Percentiles rank a stretch among this genome's conserved stretches.
These are phyloP conservation scores for Ricinus communis DNA, from an alignment of 345 rosid species.

Conservation along the genomic window DNA sequence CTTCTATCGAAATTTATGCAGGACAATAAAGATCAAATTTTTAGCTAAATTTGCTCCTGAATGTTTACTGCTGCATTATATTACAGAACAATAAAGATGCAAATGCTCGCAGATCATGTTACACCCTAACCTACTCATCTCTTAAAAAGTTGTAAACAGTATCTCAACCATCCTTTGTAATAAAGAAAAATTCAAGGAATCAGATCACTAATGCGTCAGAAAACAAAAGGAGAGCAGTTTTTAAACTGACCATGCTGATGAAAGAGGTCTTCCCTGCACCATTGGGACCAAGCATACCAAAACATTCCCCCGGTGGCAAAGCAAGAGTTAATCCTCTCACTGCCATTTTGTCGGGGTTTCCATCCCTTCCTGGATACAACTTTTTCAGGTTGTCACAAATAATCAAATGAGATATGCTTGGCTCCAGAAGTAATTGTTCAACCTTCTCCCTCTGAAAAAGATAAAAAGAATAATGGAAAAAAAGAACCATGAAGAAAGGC, in stretches of 20 bases:
- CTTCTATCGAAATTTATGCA: background rate
- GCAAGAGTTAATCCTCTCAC: conserved; percentile 91
- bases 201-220: background rate
- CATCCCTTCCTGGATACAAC: conserved; percentile 85
- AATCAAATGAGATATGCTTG: conserved; percentile 47
- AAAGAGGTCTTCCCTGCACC: conserved; percentile 97
- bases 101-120: background rate
- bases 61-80: background rate
- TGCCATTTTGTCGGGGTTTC: conserved; percentile 79
- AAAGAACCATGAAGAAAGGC: background rate
- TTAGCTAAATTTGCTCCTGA: background rate
- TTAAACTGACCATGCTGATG: conserved; percentile 75
- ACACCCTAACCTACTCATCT: background rate
- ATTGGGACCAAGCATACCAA: conserved; percentile 96
- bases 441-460: conserved; percentile 68
- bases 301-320: conserved; percentile 85
- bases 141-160: background rate
- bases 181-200: background rate
- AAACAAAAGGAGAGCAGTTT: background rate
- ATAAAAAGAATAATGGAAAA: background rate
- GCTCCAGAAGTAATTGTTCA: conserved; percentile 58
- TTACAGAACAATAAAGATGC: background rate
- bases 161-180: background rate
- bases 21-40: background rate
- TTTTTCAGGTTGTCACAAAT: conserved; percentile 68